phyloP scores from a whole-genome alignment of 495 filamentous ascomycete genomes.

The Podospora anserina region DNA sequence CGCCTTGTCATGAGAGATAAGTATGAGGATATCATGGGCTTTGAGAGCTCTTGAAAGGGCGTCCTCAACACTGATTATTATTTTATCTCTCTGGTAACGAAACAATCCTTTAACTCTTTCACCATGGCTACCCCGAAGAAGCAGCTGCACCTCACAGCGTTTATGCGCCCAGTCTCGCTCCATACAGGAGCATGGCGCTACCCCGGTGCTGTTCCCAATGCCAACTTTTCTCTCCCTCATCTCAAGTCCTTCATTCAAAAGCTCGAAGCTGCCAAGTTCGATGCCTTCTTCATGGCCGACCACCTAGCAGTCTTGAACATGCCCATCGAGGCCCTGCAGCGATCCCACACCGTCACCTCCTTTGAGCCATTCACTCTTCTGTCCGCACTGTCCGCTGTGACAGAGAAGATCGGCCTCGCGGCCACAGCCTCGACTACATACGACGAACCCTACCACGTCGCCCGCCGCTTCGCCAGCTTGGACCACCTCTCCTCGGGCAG shows the following conservation, averaged over 20 bases:
- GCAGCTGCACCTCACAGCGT: slow-evolving; percentile 54
- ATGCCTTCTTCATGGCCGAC: slow-evolving; percentile 63
- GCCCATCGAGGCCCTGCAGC: slow-evolving; percentile 55
- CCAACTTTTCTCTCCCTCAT: slow-evolving; percentile 58
- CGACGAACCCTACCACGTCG: slow-evolving; percentile 54
- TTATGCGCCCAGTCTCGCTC: slow-evolving; percentile 57
- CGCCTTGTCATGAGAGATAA: not conserved
- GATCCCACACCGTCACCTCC: slow-evolving; percentile 57
- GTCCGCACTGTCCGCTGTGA: slow-evolving; percentile 50
- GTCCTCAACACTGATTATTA: not conserved
- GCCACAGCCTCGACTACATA: slow-evolving; percentile 56
- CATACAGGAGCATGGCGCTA: slow-evolving; percentile 60
- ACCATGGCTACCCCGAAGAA: slow-evolving; percentile 3
- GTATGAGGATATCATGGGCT: not conserved
- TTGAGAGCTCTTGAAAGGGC: not conserved
- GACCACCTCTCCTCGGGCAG: slow-evolving; percentile 59
- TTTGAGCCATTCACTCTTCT: slow-evolving; percentile 50
- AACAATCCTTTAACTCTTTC: not conserved
- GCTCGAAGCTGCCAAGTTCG: slow-evolving; percentile 58
- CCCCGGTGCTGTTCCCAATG: slow-evolving; percentile 53
- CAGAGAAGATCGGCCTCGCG: slow-evolving; percentile 49
- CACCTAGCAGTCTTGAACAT: slow-evolving; percentile 58
- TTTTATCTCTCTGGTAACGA: too few relatives aligned
- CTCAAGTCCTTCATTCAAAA: slow-evolving; percentile 53
- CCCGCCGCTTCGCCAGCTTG: slow-evolving; percentile 56